phyloP scores from a whole-genome alignment of 768 basidiomycete species.

The Pulveroboletus sp. region DNA sequence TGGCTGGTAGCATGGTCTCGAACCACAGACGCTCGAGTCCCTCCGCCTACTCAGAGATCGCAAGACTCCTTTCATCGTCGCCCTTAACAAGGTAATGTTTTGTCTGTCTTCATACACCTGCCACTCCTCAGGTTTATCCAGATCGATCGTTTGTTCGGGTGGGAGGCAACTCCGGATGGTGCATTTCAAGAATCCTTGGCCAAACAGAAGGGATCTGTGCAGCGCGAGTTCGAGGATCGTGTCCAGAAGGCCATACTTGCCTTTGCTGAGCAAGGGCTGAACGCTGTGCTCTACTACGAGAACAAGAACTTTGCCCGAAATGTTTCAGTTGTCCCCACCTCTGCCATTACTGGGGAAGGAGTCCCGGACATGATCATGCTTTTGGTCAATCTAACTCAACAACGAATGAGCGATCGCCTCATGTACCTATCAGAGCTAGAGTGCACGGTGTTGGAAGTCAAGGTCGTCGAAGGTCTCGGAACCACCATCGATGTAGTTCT shows the following conservation, averaged over 20 bases:
- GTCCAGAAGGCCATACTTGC: slow-evolving; percentile 80
- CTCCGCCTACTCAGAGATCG: slow-evolving; percentile 84
- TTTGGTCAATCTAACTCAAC: slow-evolving; percentile 93
- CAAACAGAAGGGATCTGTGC: slow-evolving; percentile 71
- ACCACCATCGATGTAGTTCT: slow-evolving; percentile 97
- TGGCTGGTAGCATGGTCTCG: slow-evolving; percentile 79
- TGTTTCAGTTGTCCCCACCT: slow-evolving; percentile 96
- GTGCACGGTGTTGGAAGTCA: slow-evolving; percentile 98
- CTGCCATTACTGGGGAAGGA: slow-evolving; percentile 97
- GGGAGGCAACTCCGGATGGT: slow-evolving; percentile 87
- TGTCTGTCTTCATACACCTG: slow-evolving; percentile 1
- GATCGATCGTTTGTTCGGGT: slow-evolving; percentile 98
- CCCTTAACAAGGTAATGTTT: slow-evolving; percentile 79
- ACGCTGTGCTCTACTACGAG: slow-evolving; percentile 93
- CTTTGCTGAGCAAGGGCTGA: slow-evolving; percentile 97
- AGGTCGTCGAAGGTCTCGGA: slow-evolving; percentile 95
- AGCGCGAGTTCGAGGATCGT: slow-evolving; percentile 91
- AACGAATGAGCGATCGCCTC: slow-evolving; percentile 93
- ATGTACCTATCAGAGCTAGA: slow-evolving; percentile 98
- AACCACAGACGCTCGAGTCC: slow-evolving; percentile 97
- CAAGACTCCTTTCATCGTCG: slow-evolving; percentile 98
- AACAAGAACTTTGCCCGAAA: slow-evolving; percentile 94
- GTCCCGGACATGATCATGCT: slow-evolving; percentile 99
- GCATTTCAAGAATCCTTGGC: slow-evolving; percentile 89
- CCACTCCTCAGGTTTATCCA: slow-evolving; percentile 28